A percentile compares a stretch with the other conserved stretches of the same genome.
Conservation (phyloP, 148 eudicot genomes). For the Rhododendron griersonianum region DNA sequence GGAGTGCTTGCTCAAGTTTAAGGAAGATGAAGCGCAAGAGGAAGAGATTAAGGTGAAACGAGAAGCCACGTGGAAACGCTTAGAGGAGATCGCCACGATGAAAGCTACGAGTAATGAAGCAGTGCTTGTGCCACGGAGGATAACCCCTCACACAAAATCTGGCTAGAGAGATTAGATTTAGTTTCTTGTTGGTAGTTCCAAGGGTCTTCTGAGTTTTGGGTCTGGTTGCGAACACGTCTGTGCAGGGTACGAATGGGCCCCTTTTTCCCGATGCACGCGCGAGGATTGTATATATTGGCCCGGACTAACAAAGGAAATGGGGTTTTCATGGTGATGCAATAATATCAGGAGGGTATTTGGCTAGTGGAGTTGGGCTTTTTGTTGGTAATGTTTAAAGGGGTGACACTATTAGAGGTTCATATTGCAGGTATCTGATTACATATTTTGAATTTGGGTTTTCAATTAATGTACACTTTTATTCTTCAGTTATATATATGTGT, state of each 20-base stretch:
- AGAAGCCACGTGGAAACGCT: conserved; percentile 28
- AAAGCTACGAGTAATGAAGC: conserved; percentile 29
- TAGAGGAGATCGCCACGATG: conserved; percentile 27
- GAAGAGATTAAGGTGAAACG: conserved; percentile 20
- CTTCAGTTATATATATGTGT: conserved; percentile 1
- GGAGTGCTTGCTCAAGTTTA: conserved; percentile 25
- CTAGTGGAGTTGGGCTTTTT: conserved; percentile 1
- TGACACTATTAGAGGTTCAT: conserved; percentile 10
- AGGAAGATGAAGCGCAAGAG: conserved; percentile 27
- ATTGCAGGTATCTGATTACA: conserved; percentile 13
- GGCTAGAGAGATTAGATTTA: conserved; percentile 15
- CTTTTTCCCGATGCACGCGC: background rate
- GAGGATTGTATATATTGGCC: conserved; percentile 14
- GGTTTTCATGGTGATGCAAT: background rate
- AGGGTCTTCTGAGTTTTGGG: conserved; percentile 1
- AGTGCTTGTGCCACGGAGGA: conserved; percentile 19
- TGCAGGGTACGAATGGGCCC: background rate
- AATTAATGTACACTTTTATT: conserved; percentile 3
- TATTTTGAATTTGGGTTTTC: background rate
- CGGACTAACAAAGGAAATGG: background rate
- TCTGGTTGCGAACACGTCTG: background rate
- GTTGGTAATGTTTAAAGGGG: conserved; percentile 13
- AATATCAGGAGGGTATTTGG: conserved; percentile 1
- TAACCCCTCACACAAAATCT: background rate
- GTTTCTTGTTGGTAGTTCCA: background rate